Conservation (phyloP, 2,329 filamentous ascomycete species). For the Emmonsia crescens region DNA sequence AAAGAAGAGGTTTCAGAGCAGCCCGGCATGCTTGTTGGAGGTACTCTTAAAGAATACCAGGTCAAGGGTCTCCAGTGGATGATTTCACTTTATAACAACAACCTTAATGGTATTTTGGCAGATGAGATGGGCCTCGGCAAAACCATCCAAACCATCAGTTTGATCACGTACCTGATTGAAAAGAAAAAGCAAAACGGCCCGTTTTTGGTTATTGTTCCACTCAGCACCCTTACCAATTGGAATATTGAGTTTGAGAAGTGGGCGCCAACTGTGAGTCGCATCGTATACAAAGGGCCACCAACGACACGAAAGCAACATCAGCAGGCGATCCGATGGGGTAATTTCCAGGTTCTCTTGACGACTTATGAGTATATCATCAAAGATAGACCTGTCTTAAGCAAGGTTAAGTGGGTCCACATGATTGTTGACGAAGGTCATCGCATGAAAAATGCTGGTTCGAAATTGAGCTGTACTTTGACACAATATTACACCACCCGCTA, state of each 20-base stretch:
- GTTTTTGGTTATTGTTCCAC: slow-evolving; percentile 89
- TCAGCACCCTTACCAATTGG: slow-evolving; percentile 98
- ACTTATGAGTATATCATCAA: slow-evolving; percentile 99
- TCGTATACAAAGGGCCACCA: slow-evolving; percentile 96
- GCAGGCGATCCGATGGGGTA: slow-evolving; percentile 83
- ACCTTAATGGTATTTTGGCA: slow-evolving; percentile 94
- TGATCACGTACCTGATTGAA: slow-evolving; percentile 96
- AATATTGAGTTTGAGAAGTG: slow-evolving; percentile 98
- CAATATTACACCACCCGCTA: slow-evolving; percentile 92
- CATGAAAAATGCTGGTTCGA: slow-evolving; percentile 98
- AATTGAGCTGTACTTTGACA: slow-evolving; percentile 87
- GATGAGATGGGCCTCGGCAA: slow-evolving; percentile 99
- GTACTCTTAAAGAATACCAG: slow-evolving; percentile 92
- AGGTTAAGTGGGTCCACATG: slow-evolving; percentile 99
- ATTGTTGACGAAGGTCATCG: slow-evolving; percentile 98
- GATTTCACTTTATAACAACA: slow-evolving; percentile 99
- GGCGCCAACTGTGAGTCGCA: slow-evolving; percentile 74
- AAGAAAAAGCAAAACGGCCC: slow-evolving; percentile 85
- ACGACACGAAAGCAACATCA: slow-evolving; percentile 80
- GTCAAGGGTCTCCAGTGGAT: slow-evolving; percentile 99
- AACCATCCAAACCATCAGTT: slow-evolving; percentile 96
- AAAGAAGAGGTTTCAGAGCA: slow-evolving; percentile 84
- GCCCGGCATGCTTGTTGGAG: slow-evolving; percentile 77
- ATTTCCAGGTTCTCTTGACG: slow-evolving; percentile 92
- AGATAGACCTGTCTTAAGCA: slow-evolving; percentile 85